A percentile compares a stretch with the other conserved stretches of the same genome.
Evolutionary conservation across 176 grass and related monocot species (phyloP).

Genomic region (Aegilops sharonensis): DNA sequence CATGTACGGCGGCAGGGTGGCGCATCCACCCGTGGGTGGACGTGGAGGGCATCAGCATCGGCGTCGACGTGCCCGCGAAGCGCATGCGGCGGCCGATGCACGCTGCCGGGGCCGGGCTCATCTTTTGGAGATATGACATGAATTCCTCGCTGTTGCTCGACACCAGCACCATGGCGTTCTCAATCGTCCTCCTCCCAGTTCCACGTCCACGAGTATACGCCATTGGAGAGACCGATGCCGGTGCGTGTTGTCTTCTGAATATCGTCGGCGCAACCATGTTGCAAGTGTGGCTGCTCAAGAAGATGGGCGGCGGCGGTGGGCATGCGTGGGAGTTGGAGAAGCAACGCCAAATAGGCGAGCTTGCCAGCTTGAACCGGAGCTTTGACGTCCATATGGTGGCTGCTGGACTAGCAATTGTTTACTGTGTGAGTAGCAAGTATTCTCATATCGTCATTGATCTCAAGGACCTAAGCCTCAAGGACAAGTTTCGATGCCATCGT

Average conservation of each 20-base stretch:
- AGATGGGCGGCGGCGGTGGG: neutral
- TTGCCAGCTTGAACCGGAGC: no score
- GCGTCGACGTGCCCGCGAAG: neutral
- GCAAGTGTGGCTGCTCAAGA: constrained; percentile 20
- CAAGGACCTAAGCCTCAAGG: no score
- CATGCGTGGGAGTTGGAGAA: neutral
- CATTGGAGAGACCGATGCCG: constrained; percentile 16
- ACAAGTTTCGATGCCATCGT: no score
- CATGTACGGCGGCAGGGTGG: neutral
- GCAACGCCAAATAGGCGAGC: no score
- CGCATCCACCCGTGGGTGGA: neutral
- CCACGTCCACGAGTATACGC: neutral
- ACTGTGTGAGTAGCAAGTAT: no score
- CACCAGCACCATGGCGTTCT: constrained; percentile 10
- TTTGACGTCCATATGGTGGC: no score
- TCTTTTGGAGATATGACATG: neutral
- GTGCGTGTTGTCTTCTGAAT: constrained; percentile 3
- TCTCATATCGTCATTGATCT: no score
- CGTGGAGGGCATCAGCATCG: no score
- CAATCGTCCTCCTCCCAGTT: neutral
- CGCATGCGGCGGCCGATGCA: neutral
- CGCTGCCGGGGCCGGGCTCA: neutral
- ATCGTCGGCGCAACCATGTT: neutral
- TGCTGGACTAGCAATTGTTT: no score
- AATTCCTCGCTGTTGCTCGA: neutral